These are phyloP conservation scores for Cryphonectria nitschkei DNA, from an alignment of 2,329 filamentous ascomycete species.

Conservation along the genomic window DNA sequence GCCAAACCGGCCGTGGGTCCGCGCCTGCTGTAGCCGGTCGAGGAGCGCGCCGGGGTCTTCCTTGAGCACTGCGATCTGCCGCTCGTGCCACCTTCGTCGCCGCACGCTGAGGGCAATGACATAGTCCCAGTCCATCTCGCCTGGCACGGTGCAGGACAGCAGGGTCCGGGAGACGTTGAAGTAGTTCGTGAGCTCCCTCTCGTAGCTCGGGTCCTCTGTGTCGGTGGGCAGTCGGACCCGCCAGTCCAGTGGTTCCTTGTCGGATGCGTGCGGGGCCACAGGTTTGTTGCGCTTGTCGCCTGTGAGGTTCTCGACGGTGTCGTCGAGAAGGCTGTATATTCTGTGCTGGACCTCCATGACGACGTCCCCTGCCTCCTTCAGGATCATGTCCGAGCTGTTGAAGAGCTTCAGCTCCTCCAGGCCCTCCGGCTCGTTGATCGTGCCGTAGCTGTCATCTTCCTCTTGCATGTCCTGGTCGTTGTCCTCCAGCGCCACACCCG, in stretches of 20 bases:
- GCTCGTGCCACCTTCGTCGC: neutral
- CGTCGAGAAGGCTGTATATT: neutral
- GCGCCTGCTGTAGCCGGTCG: neutral
- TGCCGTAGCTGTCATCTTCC: neutral
- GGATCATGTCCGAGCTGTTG: neutral
- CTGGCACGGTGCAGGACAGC: neutral
- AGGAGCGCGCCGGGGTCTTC: neutral
- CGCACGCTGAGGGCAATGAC: neutral
- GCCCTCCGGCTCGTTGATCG: neutral
- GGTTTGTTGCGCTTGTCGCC: neutral
- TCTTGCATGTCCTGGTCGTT: neutral
- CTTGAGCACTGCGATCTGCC: neutral
- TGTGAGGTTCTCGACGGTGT: neutral
- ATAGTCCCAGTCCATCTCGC: neutral
- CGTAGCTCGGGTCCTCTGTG: neutral
- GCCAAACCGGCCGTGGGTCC: neutral
- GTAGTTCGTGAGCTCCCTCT: neutral
- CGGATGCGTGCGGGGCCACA: neutral
- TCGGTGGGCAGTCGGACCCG: no score
- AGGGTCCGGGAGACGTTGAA: neutral
- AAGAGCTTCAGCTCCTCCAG: neutral
- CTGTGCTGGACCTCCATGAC: neutral
- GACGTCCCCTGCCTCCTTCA: neutral
- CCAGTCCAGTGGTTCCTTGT: neutral
- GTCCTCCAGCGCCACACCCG: neutral